Evolutionary conservation across 2,329 filamentous ascomycete species (phyloP).

Genomic region (Magnaporthiopsis incrustans): DNA sequence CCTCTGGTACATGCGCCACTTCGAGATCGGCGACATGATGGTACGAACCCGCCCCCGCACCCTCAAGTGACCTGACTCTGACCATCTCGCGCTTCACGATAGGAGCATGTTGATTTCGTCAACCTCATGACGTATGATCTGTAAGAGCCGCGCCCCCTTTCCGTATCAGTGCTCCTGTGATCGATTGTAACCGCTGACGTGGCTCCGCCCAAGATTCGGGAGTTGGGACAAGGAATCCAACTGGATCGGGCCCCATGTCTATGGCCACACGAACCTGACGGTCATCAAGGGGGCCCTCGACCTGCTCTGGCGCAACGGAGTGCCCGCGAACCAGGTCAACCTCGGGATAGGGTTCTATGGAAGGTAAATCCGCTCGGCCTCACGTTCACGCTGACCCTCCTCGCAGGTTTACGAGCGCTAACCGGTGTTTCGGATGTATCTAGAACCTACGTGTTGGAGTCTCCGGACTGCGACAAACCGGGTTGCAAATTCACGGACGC

Average conservation of each 20-base stretch:
- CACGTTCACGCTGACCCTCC: too few species aligned
- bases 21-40: conserved; percentile 13
- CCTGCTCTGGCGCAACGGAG: conserved; percentile 32
- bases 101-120: conserved; percentile 20
- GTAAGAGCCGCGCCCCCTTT: conserved; percentile 10
- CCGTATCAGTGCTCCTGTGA: too few species aligned
- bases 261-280: conserved; percentile 32
- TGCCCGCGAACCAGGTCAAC: conserved; percentile 30
- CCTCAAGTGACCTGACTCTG: neutral
- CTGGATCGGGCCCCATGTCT: conserved; percentile 20
- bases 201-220: neutral
- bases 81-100: neutral
- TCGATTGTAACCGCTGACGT: neutral
- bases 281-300: conserved; percentile 30
- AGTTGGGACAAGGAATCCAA: neutral
- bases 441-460: conserved; percentile 12
- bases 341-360: conserved; percentile 37
- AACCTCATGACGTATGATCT: conserved; percentile 29
- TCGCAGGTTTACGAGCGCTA: too few species aligned
- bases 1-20: conserved; percentile 16
- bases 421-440: too few species aligned
- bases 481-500: conserved; percentile 10
- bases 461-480: conserved; percentile 13
- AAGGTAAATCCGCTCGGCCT: neutral
- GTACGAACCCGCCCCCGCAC: neutral